A percentile compares a stretch with the other conserved stretches of the same genome.
Evolutionary conservation across 2,329 filamentous ascomycete genomes (phyloP).

Genomic region (Mycosphaerella arachidis): DNA sequence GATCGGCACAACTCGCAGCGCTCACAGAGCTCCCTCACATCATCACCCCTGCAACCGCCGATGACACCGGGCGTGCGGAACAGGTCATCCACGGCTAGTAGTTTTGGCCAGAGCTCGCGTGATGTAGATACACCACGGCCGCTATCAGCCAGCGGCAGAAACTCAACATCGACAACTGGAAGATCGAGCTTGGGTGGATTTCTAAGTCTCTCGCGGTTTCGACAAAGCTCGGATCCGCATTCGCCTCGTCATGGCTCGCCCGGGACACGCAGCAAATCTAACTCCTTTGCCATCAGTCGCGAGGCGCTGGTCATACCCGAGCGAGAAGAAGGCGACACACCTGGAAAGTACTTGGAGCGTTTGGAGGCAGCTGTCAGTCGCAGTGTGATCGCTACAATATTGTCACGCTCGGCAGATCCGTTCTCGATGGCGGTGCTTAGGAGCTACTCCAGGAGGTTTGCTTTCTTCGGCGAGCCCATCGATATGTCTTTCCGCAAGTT

Average conservation of each 20-base stretch:
- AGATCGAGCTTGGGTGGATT: constrained; percentile 91
- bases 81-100: constrained; percentile 86
- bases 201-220: constrained; percentile 69
- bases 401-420: constrained; percentile 80
- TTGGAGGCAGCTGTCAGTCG: constrained; percentile 76
- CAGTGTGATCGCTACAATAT: constrained; percentile 74
- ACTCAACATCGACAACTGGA: constrained; percentile 77
- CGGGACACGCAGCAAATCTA: constrained; percentile 70
- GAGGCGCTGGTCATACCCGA: constrained; percentile 69
- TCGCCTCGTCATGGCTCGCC: constrained; percentile 67
- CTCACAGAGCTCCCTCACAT: constrained; percentile 62
- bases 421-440: constrained; percentile 80
- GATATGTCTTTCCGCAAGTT: constrained; percentile 97
- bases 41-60: constrained; percentile 56
- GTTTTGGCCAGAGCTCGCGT: constrained; percentile 66
- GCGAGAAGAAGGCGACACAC: constrained; percentile 79
- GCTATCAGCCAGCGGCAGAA: constrained; percentile 54
- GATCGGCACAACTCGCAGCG: constrained; percentile 58
- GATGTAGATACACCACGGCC: constrained; percentile 65
- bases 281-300: constrained; percentile 72
- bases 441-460: constrained; percentile 92
- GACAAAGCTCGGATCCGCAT: constrained; percentile 73
- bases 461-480: constrained; percentile 94
- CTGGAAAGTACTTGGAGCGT: constrained; percentile 79
- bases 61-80: constrained; percentile 59